A percentile compares a stretch with the other conserved stretches of the same genome.
Evolutionary conservation across 495 filamentous ascomycete species (phyloP).

Genomic region (Daldinia caldariorum): DNA sequence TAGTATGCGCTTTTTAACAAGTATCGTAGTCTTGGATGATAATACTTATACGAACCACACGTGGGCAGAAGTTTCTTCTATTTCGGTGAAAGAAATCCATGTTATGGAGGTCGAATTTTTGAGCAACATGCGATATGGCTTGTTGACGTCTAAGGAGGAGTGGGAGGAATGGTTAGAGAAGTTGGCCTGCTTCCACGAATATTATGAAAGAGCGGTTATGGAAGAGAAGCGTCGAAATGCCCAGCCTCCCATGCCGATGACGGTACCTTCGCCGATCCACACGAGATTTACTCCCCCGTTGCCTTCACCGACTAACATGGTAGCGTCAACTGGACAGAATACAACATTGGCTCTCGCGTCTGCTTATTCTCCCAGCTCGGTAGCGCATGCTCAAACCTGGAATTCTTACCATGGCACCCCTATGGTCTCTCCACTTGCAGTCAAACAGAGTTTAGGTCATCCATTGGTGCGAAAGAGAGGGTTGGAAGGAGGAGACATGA

Average conservation of each 20-base stretch:
- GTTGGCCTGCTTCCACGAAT: slow-evolving; percentile 79
- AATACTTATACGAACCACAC: slow-evolving; percentile 99
- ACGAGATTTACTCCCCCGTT: slow-evolving; percentile 54
- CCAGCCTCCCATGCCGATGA: slow-evolving; percentile 49
- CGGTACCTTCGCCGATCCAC: slow-evolving; percentile 51
- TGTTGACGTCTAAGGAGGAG: slow-evolving; percentile 82
- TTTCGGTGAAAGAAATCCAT: slow-evolving; percentile 94
- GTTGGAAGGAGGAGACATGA: slow-evolving; percentile 66
- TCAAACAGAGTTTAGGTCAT: slow-evolving; percentile 59
- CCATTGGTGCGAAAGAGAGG: slow-evolving; percentile 71
- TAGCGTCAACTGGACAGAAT: slow-evolving; percentile 50
- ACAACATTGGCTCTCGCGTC: slow-evolving; percentile 41
- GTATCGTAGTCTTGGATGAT: slow-evolving; percentile 81
- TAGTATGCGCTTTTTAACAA: slow-evolving; percentile 18
- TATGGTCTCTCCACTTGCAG: slow-evolving; percentile 63
- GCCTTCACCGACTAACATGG: slow-evolving; percentile 57
- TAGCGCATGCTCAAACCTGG: slow-evolving; percentile 46
- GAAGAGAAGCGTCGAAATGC: slow-evolving; percentile 47
- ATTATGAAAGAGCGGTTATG: slow-evolving; percentile 72
- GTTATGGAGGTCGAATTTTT: slow-evolving; percentile 99
- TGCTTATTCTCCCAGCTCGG: slow-evolving; percentile 48
- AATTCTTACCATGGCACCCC: slow-evolving; percentile 52
- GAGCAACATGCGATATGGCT: slow-evolving; percentile 96
- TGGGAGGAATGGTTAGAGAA: slow-evolving; percentile 89
- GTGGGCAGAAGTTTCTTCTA: slow-evolving; percentile 97